phyloP scores from a whole-genome alignment of 176 grass and related monocot species.

The Cymbopogon citratus region DNA sequence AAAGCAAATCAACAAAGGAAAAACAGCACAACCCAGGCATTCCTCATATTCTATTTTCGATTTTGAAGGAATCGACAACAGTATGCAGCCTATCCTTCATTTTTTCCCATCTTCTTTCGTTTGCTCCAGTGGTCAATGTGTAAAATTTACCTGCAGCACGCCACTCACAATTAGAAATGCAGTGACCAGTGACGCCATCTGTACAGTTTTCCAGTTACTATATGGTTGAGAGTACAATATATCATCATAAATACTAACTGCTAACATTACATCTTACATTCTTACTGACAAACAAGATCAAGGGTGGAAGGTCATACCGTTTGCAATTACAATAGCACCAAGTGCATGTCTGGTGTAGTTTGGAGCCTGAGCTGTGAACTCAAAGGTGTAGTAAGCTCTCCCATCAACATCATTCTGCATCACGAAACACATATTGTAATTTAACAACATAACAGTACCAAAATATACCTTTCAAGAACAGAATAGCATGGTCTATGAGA shows the following conservation, averaged over 20 bases:
- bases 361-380: slow-evolving; percentile 84
- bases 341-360: slow-evolving; percentile 88
- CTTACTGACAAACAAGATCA: neutral
- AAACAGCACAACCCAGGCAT: neutral
- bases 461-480: neutral
- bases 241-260: neutral
- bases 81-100: slow-evolving; percentile 88
- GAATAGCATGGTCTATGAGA: neutral
- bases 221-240: neutral
- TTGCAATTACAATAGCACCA: slow-evolving; percentile 74
- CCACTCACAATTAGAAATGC: slow-evolving; percentile 7
- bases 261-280: neutral
- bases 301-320: slow-evolving; percentile 43
- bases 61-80: slow-evolving; percentile 73
- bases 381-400: slow-evolving; percentile 91
- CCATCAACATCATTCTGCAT: slow-evolving; percentile 68
- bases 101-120: slow-evolving; percentile 94
- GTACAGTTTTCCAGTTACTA: neutral
- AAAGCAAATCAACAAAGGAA: slow-evolving; percentile 27
- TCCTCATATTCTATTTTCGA: slow-evolving; percentile 51
- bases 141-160: slow-evolving; percentile 75
- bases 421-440: neutral
- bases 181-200: neutral
- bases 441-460: neutral
- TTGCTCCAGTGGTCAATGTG: slow-evolving; percentile 83